Evolutionary conservation across 129 eudicot genomes (phyloP).

Genomic region (Pseudognaphalium luteoalbum): DNA sequence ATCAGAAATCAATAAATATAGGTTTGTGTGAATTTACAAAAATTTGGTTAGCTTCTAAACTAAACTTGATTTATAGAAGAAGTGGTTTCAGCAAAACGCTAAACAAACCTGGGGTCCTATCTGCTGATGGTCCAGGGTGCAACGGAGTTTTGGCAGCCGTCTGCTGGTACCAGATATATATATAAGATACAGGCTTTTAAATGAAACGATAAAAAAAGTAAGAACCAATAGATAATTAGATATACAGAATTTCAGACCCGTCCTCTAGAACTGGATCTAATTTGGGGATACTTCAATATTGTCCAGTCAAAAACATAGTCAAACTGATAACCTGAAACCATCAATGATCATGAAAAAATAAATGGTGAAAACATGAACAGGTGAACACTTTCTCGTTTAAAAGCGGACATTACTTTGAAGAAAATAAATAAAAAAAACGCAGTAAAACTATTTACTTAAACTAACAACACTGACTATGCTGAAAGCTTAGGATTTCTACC

Average conservation of each 20-base stretch:
- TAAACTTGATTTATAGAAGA: neutral
- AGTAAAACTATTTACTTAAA: neutral
- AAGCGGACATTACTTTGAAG: neutral
- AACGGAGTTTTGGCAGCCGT: constrained; percentile 51
- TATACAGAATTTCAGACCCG: constrained; percentile 41
- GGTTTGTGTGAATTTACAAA: neutral
- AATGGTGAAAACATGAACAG: neutral
- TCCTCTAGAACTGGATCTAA: constrained; percentile 65
- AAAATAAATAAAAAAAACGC: neutral
- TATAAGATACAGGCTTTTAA: neutral
- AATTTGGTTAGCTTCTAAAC: neutral
- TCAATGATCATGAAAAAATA: neutral
- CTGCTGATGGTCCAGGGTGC: constrained; percentile 75
- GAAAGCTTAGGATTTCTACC: constrained; percentile 26
- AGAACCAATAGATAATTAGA: neutral
- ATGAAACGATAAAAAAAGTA: neutral
- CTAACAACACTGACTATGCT: neutral
- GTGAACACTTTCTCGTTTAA: neutral
- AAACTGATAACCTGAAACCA: constrained; percentile 69
- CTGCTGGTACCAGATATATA: constrained; percentile 28
- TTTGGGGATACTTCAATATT: constrained; percentile 75
- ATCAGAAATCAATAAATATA: neutral
- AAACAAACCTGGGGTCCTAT: constrained; percentile 63
- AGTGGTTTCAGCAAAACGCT: neutral
- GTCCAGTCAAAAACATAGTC: constrained; percentile 92